Evolutionary conservation across 305 asterid genomes (phyloP).

Genomic region (Fraxinus latifolia): DNA sequence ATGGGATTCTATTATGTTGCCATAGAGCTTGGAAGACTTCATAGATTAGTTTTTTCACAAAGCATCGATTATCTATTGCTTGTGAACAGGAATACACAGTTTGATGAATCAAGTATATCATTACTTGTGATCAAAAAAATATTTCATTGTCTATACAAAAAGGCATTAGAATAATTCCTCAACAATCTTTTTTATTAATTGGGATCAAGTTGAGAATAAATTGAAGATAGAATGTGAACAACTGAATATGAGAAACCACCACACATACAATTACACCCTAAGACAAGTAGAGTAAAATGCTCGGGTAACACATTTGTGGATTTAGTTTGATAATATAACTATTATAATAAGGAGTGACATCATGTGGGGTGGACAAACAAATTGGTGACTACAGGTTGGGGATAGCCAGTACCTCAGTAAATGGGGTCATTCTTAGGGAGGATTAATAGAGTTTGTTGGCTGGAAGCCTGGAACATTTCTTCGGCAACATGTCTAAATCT

Average conservation of each 20-base stretch:
- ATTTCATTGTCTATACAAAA: neutral
- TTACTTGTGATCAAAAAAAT: neutral
- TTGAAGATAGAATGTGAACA: neutral
- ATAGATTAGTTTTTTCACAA: neutral
- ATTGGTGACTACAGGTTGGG: neutral
- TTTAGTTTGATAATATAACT: neutral
- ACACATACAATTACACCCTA: neutral
- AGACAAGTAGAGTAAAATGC: neutral
- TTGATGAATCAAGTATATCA: neutral
- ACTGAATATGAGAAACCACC: neutral
- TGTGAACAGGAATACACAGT: neutral
- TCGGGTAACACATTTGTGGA: neutral
- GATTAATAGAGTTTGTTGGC: neutral
- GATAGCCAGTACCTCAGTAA: neutral
- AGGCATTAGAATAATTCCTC: neutral
- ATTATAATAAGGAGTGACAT: neutral
- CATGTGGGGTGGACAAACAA: neutral
- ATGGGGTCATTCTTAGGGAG: neutral
- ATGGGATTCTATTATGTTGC: neutral
- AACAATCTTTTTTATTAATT: neutral
- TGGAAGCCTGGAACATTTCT: neutral
- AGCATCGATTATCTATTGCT: neutral
- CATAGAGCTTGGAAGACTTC: neutral
- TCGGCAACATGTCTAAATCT: neutral
- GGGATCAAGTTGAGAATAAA: neutral